Base-by-base conservation (phyloP, 106 monocot genomes). In the Platanthera guangdongensis region DNA sequence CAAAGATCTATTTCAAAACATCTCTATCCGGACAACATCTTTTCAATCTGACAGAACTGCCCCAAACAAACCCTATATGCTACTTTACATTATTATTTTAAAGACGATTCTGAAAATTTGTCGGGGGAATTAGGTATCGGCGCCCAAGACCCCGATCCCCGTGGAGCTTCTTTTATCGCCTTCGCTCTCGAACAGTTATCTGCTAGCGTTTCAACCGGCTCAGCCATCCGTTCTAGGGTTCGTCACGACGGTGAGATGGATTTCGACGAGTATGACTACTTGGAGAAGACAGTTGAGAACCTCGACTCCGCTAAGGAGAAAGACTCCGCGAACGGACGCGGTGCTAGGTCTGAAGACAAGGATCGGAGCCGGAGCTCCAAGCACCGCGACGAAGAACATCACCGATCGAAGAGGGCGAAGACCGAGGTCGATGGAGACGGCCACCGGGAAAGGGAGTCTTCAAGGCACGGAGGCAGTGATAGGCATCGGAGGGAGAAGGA, bases 251-350 rank as follows among this genome's bases (percentile, higher is more conserved):
- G 47, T 6, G 15, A 9, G 72, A 95, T 92, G 95, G 95, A 95
- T 50, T 95, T 92, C 83, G 95, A 95, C 84, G 95, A 95, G 85
- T 95, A 95, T 81, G 95, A 92, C 16, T 95, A 95, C 82, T 64
- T 95, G 57, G 95, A 95, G 81, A 92, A 90, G 88, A 80, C 90
- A 50, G 92, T 95, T 54, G 95, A 92, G 83, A 79, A 82, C 30
- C 78, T 81, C 16, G 81, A 77, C n/a, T 55, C 46, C 16, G 22
- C 70, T 8, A 80, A 67, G 32, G 71, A 70, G 51, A 48, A 72
- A 48, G 80, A 74, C 1, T 18, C 78, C 46, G 60, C 81, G 14
- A 87, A 84, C 68, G 78, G 83, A 49, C 78, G 78, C 47, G 83
- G 85, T 8, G 63, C 51, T 8, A 72, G 52, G 39, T 70, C 84